These are phyloP conservation scores for Myxozyma monticola DNA, from an alignment of 805 yeast species.

Conservation along the genomic window DNA sequence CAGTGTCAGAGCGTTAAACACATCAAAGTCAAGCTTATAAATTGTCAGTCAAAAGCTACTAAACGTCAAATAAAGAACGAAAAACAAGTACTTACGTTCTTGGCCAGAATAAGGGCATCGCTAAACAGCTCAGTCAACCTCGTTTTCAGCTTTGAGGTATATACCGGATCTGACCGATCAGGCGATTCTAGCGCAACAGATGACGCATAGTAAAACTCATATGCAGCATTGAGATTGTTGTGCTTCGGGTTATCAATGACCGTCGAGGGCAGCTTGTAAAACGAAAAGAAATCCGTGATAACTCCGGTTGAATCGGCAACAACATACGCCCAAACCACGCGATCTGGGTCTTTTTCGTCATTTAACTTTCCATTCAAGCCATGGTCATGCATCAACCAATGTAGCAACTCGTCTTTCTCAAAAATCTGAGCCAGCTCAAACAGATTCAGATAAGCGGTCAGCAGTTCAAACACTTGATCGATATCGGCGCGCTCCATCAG, in stretches of 20 bases:
- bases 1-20: constrained; percentile 86
- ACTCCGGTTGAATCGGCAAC: constrained; percentile 57
- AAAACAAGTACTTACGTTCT: constrained; percentile 38
- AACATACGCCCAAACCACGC: constrained; percentile 75
- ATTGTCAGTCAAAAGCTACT: neutral
- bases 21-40: constrained; percentile 62
- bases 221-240: constrained; percentile 77
- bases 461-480: constrained; percentile 59
- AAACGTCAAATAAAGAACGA: neutral
- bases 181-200: constrained; percentile 51
- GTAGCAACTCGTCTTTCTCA: constrained; percentile 65
- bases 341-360: constrained; percentile 40
- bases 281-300: constrained; percentile 87
- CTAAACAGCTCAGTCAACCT: constrained; percentile 63
- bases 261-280: constrained; percentile 83
- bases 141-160: constrained; percentile 49
- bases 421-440: constrained; percentile 76
- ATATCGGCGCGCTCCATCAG: constrained; percentile 60
- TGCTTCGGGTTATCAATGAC: constrained; percentile 63
- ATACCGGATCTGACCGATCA: constrained; percentile 42
- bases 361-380: constrained; percentile 35
- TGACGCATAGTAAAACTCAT: constrained; percentile 85
- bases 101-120: constrained; percentile 77
- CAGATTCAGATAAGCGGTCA: constrained; percentile 61
- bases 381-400: constrained; percentile 63